Base-by-base conservation (phyloP, 2,329 filamentous ascomycete species). In the Lasiodiplodia sp. region DNA sequence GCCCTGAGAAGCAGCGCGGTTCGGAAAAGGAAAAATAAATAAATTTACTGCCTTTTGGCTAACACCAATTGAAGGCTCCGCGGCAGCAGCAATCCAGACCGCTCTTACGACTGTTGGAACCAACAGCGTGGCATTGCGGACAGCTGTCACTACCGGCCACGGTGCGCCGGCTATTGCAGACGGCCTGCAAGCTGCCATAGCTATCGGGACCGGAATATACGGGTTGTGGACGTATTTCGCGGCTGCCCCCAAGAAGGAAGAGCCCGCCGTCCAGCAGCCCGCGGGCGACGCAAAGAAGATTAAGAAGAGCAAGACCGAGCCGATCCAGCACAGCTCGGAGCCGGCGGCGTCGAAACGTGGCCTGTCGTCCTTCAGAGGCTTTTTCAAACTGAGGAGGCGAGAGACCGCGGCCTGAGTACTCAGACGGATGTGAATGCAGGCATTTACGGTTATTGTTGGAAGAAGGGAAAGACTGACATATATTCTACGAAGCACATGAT, bases 211-310 rank as follows among this genome's bases (percentile, higher is more conserved):
- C 11, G 60, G 60, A 2, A 18, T 64, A 1, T 64, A 64, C 28
- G 60, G 60, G 10, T 18, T 64, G 28, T 52, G 28, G 28, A 52
- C 60, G n/a, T 64, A 64, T n/a, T 64, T 64, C 7, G 40, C 25
- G 2, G 44, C n/a, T 3, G n/a, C 58, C 4, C 10, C 14, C 23
- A 38, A 18, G 28, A 31, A 64, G n/a, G 57, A 62, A 2, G 57
- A 49, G 21, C 18, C 58, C 2, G 47, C 8, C 1, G 44, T 23
- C 1, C 11, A 53, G 60, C 10, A 21, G 12, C 25, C 40, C 14
- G 38, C 16, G 2, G 28, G n/a, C 11, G 51, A 64, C 21, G 16
- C 16, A 12, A 52, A 52, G 10, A 31, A 31, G 2, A 6, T 31
- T 1, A 52, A 52, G 60, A 64, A 16, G n/a, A 40, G n/a, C 4